Percentiles rank a stretch among this genome's conserved stretches.
Evolutionary conservation across 768 basidiomycete genomes (phyloP).

Genomic region (Rhizopogon salebrosus): DNA sequence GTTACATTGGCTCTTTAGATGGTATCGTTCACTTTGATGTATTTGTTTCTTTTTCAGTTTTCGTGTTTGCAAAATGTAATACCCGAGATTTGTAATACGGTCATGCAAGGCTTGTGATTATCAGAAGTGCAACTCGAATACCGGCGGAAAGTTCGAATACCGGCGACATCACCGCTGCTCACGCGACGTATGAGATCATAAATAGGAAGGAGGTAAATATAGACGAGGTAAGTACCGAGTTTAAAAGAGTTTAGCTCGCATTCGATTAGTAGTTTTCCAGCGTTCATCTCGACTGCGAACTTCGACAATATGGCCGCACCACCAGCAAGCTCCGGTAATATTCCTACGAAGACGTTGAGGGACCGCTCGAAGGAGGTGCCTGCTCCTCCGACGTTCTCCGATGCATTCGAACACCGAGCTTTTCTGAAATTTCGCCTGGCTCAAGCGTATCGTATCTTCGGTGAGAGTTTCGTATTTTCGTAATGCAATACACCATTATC

Average conservation of each 20-base stretch:
- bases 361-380: not conserved
- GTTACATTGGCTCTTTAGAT: constrained; percentile 47
- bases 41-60: not conserved
- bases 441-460: constrained; percentile 42
- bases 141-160: no score
- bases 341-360: not conserved
- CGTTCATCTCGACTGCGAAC: no score
- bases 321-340: not conserved
- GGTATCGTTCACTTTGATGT: not conserved
- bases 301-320: not conserved
- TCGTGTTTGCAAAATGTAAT: not conserved
- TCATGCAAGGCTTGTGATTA: no score
- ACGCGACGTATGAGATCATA: no score
- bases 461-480: constrained; percentile 15
- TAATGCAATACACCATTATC: constrained; percentile 9
- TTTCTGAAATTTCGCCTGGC: constrained; percentile 42
- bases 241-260: no score
- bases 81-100: no score
- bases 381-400: constrained; percentile 25
- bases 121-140: no score
- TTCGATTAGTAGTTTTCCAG: no score
- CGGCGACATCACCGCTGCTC: no score
- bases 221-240: no score
- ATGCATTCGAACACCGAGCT: constrained; percentile 34
- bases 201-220: no score